Evolutionary conservation across 1,139 yeast species (phyloP).

Genomic region (Yamadazyma aaseri): DNA sequence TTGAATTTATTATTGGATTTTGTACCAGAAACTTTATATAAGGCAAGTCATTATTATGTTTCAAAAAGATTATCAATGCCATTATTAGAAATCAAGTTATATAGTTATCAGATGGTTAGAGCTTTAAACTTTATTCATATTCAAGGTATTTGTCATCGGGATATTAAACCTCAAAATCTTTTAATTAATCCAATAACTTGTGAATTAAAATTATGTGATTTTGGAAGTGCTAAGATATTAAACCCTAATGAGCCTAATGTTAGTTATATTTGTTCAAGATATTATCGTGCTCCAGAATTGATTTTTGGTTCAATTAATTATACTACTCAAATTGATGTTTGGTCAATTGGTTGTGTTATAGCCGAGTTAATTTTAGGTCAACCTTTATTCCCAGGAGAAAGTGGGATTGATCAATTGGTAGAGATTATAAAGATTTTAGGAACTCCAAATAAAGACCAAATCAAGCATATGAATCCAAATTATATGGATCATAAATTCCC

Average conservation of each 20-base stretch:
- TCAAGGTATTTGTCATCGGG: conserved; percentile 92
- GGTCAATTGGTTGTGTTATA: conserved; percentile 99
- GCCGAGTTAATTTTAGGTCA: conserved; percentile 94
- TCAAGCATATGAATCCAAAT: conserved; percentile 92
- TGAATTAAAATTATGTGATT: conserved; percentile 72
- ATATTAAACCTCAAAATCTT: conserved; percentile 77
- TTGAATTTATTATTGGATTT: conserved; percentile 85
- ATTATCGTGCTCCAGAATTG: conserved; percentile 82
- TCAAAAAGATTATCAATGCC: conserved; percentile 84
- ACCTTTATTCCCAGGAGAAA: conserved; percentile 96
- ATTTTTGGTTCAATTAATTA: conserved; percentile 89
- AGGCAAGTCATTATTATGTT: conserved; percentile 81
- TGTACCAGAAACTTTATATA: conserved; percentile 92
- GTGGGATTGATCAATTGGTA: conserved; percentile 95
- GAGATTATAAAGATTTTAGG: conserved; percentile 95
- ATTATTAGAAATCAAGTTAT: conserved; percentile 78
- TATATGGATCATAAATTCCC: conserved; percentile 98
- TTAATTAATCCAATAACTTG: conserved; percentile 69
- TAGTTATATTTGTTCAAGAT: conserved; percentile 76
- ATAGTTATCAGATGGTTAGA: conserved; percentile 88
- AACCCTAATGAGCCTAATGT: conserved; percentile 75
- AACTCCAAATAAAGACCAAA: conserved; percentile 91
- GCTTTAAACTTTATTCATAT: conserved; percentile 91
- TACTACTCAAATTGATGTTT: conserved; percentile 95
- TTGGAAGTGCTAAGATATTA: conserved; percentile 77